Evolutionary conservation across 2,329 filamentous ascomycete genomes (phyloP), one percentile per base, ranked within the genome.

Genomic region (Arthroderma sp.): DNA sequence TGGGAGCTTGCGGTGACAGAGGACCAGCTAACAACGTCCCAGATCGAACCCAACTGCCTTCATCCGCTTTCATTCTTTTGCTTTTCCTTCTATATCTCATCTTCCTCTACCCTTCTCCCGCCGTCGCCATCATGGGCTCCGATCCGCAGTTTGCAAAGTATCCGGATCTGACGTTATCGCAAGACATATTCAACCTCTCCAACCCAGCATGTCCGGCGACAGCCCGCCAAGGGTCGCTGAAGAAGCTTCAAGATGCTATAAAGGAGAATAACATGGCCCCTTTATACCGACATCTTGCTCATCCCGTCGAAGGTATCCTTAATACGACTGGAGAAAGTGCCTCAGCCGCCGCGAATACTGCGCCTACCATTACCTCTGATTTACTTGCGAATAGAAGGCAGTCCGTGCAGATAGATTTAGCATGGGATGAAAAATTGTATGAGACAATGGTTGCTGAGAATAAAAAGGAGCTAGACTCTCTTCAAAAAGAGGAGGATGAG

Each of bases 381-480:
- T 78, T 93, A 73, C 74, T 91, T 52, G 83, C 85, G 46, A 81
- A 77, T 57, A 81, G 78, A 65, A 76, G 76, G 57, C 69, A 78
- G 22, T 72, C 77, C 29, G 69, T 75, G 28, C 77, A 73, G 49
- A 74, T 85, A 37, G 80, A 77, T 54, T 71, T 96, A 46, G 77
- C 85, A 0, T 98, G 91, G 91, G 87, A 98, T 59, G 88, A 96
- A 68, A 74, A 75, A 27, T 69, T 94, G 49, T 96, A 95, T 62
- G 76, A 84, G 57, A 75, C 77, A 61, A 68, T 91, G 52, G 78
- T 81, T 62, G 77, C 77, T 51, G 81, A 85, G 51, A 91, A 91
- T 56, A 82, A 85, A 55, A 75, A 77, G 57, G 83, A 89, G 69
- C 69, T 89, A 40, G 81, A 83, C 52, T 74, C 69, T 42, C 78